Evolutionary conservation across 805 yeast species (phyloP), one percentile per base, ranked within the genome.

Genomic region (Babjeviella inositovora): DNA sequence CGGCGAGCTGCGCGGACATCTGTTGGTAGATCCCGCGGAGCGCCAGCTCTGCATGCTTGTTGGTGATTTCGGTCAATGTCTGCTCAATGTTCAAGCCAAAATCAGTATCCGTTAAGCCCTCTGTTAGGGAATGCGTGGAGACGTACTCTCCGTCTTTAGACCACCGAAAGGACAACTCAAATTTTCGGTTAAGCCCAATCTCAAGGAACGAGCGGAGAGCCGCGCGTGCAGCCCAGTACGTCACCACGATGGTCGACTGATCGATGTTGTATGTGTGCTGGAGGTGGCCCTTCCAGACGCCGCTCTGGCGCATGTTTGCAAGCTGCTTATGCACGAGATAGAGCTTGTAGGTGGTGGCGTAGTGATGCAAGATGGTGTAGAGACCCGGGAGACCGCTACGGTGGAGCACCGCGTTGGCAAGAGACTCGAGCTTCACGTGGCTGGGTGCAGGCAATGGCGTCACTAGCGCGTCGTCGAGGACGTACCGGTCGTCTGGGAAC

Each of bases 341-440:
- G 8, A 79, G 50, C 37, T 73, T 74, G 48, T 68, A 70, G 13
- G 71, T 62, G n/a, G 65, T 62, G 9, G 80, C 50, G 37, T 70
- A 74, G 24, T 57, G 53, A 28, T 69, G 68, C 20, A 77, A 45
- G 2, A 72, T 50, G 17, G 56, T 64, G 32, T 71, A 66, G 10
- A 77, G 45, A 2, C 70, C 73, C 0, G 34, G 28, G 13, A 77
- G 49, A 1, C 70, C 66, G 6, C 40, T 35, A 12, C 38, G 47
- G 18, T 50, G 32, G 11, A 80, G 50, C 10, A 58, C 54, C 13
- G 52, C 50, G 40, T 80, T 79, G 6, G 69, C 65, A 3, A 57
- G 43, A 14, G 50, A 50, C 37, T 75, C 84, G 11, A 80, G 38
- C 26, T 56, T 58, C 8, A 41, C 43, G 24, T 46, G 44, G 5